Conservation (phyloP, 805 yeast genomes). For the Wickerhamomyces chambardii region DNA sequence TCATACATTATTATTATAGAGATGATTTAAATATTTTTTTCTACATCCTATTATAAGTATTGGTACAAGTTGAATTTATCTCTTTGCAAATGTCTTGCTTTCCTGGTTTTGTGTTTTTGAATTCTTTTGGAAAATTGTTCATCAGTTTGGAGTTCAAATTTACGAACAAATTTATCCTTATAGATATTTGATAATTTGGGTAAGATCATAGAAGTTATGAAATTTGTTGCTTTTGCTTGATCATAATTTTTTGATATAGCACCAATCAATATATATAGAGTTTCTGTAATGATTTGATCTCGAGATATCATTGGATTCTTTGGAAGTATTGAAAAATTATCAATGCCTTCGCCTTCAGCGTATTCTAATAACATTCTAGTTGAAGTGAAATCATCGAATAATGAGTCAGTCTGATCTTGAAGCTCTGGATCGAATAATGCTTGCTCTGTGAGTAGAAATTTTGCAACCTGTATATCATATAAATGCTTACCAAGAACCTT, state of each 20-base stretch:
- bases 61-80: no score
- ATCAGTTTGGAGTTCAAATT: no score
- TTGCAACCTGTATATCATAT: background rate
- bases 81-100: no score
- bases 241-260: conserved; percentile 12
- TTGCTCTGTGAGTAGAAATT: conserved; percentile 1
- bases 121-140: background rate
- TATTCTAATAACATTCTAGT: no score
- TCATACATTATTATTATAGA: no score
- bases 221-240: conserved; percentile 7
- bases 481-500: background rate
- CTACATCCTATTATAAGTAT: no score
- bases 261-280: conserved; percentile 17
- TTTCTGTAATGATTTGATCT: conserved; percentile 1
- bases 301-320: background rate
- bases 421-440: background rate
- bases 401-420: no score
- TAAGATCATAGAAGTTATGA: conserved; percentile 10
- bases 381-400: no score
- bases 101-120: background rate
- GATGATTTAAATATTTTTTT: no score
- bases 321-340: no score
- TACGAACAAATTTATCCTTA: no score
- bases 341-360: no score
- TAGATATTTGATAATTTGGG: background rate